phyloP scores from a whole-genome alignment of 2,329 filamentous ascomycete species.

The Torrubiella hemipterigena region DNA sequence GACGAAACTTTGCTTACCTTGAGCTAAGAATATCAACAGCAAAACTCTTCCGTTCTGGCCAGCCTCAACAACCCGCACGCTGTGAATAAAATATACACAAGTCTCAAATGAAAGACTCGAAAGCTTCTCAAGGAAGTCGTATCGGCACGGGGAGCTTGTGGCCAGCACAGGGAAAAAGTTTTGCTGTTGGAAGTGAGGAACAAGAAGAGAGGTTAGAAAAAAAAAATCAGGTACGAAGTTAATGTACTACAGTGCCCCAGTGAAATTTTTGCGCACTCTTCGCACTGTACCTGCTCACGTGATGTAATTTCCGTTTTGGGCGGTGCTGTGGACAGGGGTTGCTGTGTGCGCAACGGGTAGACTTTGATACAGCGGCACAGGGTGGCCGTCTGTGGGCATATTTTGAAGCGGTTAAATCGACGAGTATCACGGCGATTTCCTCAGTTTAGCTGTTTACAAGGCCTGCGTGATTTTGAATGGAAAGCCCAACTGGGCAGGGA shows the following conservation, averaged over 20 bases:
- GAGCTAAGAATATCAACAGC: background rate
- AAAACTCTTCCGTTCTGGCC: background rate
- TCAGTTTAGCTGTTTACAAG: too few relatives aligned
- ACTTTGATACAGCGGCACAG: too few relatives aligned
- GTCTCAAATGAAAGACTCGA: background rate
- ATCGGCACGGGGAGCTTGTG: too few relatives aligned
- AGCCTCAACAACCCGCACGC: background rate
- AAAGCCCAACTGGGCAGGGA: too few relatives aligned
- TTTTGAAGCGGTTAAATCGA: too few relatives aligned
- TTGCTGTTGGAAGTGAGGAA: background rate
- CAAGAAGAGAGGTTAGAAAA: background rate
- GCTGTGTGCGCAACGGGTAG: too few relatives aligned
- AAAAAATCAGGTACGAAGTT: slow-evolving; percentile 7
- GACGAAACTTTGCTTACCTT: slow-evolving; percentile 4
- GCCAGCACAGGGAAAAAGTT: slow-evolving; percentile 3
- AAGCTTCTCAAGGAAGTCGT: background rate
- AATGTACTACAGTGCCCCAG: slow-evolving; percentile 5
- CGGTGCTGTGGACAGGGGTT: too few relatives aligned
- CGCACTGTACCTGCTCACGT: slow-evolving; percentile 4
- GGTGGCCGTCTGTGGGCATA: too few relatives aligned
- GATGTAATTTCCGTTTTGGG: too few relatives aligned
- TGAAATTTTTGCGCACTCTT: background rate
- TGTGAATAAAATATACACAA: background rate
- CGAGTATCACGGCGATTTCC: too few relatives aligned
- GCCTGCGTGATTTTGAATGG: too few relatives aligned